A percentile compares a stretch with the other conserved stretches of the same genome.
Evolutionary conservation across 805 yeast species (phyloP).

Genomic region (Candida michaelii): DNA sequence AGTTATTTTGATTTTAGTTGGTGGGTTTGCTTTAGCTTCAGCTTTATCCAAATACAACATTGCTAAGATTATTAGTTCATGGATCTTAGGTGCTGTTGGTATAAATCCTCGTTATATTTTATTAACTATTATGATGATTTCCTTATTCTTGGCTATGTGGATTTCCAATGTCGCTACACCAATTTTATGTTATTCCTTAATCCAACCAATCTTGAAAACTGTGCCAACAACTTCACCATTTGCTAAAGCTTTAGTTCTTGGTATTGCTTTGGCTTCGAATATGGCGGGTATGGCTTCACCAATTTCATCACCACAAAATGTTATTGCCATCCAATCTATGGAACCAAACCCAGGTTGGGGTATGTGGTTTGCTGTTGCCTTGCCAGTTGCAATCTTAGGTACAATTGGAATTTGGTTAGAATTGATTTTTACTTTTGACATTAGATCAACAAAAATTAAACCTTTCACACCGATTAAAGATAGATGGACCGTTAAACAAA

Average conservation of each 20-base stretch:
- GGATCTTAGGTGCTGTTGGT: constrained; percentile 79
- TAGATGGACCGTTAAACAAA: constrained; percentile 44
- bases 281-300: constrained; percentile 98
- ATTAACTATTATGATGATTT: constrained; percentile 80
- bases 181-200: constrained; percentile 84
- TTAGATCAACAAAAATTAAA: constrained; percentile 46
- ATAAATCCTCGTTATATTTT: constrained; percentile 78
- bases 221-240: constrained; percentile 76
- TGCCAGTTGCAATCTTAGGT: constrained; percentile 72
- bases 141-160: constrained; percentile 90
- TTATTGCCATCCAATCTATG: constrained; percentile 87
- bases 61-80: constrained; percentile 82
- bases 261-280: constrained; percentile 90
- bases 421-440: constrained; percentile 63
- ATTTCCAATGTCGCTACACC: constrained; percentile 98
- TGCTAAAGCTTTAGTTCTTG: constrained; percentile 80
- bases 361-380: constrained; percentile 86
- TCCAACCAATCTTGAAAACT: constrained; percentile 85
- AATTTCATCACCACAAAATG: constrained; percentile 94
- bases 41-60: constrained; percentile 88
- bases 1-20: constrained; percentile 82
- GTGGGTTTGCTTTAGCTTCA: constrained; percentile 95
- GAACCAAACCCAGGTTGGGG: constrained; percentile 83
- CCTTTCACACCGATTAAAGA: constrained; percentile 48
- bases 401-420: constrained; percentile 72